Conservation (phyloP, 1,284 basidiomycete genomes). For the Pholiota adiposa region DNA sequence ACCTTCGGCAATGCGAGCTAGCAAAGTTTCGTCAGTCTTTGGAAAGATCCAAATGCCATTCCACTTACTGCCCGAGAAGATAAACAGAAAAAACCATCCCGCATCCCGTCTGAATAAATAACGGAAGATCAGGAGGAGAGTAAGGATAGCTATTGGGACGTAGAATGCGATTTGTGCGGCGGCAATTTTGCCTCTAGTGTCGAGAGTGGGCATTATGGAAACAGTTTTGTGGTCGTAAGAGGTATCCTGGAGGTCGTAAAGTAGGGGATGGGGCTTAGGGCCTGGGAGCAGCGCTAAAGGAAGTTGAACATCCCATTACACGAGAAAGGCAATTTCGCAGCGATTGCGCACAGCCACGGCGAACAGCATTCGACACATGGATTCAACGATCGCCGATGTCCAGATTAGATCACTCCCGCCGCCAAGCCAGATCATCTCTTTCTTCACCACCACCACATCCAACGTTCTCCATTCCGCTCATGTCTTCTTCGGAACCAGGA, state of each 20-base stretch:
- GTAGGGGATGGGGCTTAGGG: constrained; percentile 12
- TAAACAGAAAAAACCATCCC: constrained; percentile 64
- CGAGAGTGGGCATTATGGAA: constrained; percentile 40
- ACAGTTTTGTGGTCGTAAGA: constrained; percentile 26
- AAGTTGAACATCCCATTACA: constrained; percentile 23
- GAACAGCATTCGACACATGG: neutral
- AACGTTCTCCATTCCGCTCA: constrained; percentile 9
- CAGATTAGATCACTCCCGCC: constrained; percentile 2
- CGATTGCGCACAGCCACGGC: constrained; percentile 18
- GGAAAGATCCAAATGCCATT: neutral
- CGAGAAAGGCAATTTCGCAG: constrained; percentile 23
- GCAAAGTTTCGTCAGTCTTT: constrained; percentile 10
- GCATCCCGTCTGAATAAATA: constrained; percentile 59
- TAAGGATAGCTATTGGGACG: constrained; percentile 50
- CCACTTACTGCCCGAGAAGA: constrained; percentile 52
- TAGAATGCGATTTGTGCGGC: constrained; percentile 60
- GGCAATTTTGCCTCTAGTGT: constrained; percentile 56
- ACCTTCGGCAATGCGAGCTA: constrained; percentile 63
- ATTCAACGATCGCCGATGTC: constrained; percentile 7
- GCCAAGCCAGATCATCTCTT: constrained; percentile 6
- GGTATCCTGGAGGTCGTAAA: constrained; percentile 28
- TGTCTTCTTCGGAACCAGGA: constrained; percentile 20
- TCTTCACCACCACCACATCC: neutral
- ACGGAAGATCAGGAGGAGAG: constrained; percentile 46
- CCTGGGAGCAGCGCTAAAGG: constrained; percentile 4